Evolutionary conservation across 805 yeast species (phyloP).

Genomic region (Sungouiozyma intestinalis): DNA sequence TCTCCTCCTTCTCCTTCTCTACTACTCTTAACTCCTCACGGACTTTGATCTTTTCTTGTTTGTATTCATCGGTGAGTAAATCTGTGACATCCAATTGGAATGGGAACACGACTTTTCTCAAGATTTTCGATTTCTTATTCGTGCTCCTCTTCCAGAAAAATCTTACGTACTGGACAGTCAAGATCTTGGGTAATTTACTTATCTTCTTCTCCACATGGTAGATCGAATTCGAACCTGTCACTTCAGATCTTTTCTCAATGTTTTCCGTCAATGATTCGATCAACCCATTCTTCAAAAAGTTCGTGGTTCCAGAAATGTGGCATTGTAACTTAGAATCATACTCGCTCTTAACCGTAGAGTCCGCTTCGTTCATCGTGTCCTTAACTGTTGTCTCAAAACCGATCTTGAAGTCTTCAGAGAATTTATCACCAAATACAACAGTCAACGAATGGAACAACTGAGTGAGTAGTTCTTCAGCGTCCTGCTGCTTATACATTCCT

Average conservation of each 20-base stretch:
- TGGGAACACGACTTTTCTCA: slow-evolving; percentile 91
- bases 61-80: slow-evolving; percentile 69
- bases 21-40: slow-evolving; percentile 71
- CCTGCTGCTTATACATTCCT: slow-evolving; percentile 87
- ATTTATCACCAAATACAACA: slow-evolving; percentile 35
- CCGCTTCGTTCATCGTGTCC: slow-evolving; percentile 46
- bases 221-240: slow-evolving; percentile 57
- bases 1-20: slow-evolving; percentile 64
- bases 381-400: slow-evolving; percentile 51
- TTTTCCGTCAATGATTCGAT: slow-evolving; percentile 62
- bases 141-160: slow-evolving; percentile 95
- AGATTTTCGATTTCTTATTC: slow-evolving; percentile 80
- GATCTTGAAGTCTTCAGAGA: slow-evolving; percentile 52
- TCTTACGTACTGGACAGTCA: slow-evolving; percentile 87
- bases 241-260: slow-evolving; percentile 66
- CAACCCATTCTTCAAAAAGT: slow-evolving; percentile 81
- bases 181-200: slow-evolving; percentile 71
- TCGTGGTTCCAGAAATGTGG: slow-evolving; percentile 77
- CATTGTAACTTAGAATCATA: slow-evolving; percentile 66
- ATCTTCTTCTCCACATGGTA: slow-evolving; percentile 53
- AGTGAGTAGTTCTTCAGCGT: slow-evolving; percentile 93
- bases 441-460: slow-evolving; percentile 52
- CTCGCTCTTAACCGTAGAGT: slow-evolving; percentile 43
- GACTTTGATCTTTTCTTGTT: slow-evolving; percentile 50
- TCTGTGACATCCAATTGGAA: slow-evolving; percentile 84